Base-by-base conservation (phyloP, 768 basidiomycete species). In the Boletales sp. region DNA sequence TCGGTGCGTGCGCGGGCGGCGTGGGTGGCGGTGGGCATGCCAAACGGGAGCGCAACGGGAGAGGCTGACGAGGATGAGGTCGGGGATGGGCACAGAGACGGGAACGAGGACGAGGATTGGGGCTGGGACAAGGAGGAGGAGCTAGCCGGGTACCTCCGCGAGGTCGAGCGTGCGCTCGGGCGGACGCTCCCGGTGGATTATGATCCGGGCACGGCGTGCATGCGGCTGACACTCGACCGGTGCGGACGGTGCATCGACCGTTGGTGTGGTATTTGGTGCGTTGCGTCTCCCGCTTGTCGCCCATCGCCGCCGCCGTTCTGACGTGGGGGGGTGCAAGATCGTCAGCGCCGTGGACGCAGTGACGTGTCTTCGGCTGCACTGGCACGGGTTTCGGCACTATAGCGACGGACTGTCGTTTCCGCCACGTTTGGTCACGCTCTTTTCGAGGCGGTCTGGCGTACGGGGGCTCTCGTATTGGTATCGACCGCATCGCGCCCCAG, bases 231-330 rank as follows among this genome's bases (percentile, higher is more conserved):
- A 0, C 61, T 83, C 10, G 84, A 86, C 55, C 77, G 0, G 83
- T 86, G n/a, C 51, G 56, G 10, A 75, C 71, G 63, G 14, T 72
- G 3, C 83, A 84, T 61, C 64, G 84, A 27, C 84, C 84, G 11
- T 58, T 86, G 24, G n/a, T 81, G 5, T 86, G 84, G 84, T 86
- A 86, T 56, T 54, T 69, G 39, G 83, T 83, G 50, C 48, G 81
- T 70, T 21, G 40, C 17, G 14, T 31, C 14, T 6, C 12, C 24
- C 40, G 24, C 18, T 15, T 8, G n/a, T n/a, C 35, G 27, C 30
- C n/a, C 8, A 6, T 34, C 36, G 35, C 7, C 24, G 24, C 6
- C 24, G 5, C 13, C 39, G 27, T 24, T 19, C 8, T 46, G 36
- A 45, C 21, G n/a, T n/a, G 2, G 5, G 15, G 14, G 5, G 15